Base-by-base conservation (phyloP, 176 grass and related monocot species). In the Juncus inflexus region DNA sequence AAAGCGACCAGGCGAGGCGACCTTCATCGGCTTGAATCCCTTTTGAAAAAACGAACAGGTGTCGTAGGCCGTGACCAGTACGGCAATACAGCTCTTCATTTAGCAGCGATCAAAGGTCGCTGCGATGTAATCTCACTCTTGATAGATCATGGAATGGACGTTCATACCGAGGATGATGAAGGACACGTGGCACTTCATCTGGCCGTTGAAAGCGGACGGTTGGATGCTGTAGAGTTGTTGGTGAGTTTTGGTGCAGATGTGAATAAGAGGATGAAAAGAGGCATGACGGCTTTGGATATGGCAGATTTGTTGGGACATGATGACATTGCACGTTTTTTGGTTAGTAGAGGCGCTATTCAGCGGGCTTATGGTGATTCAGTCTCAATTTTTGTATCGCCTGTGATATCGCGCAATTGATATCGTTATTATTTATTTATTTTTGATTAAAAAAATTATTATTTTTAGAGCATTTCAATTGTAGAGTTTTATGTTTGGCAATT, bases 141-240 rank as follows among this genome's bases (percentile, higher is more conserved):
- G 37, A 69, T 77, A 13, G 87, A 90, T 15, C 80, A 78, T 0
- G 91, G 87, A 19, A 86, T 89, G 76, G 87, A 91, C 63, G 4
- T 96, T 12, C 82, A 91, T 71, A 69, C 84, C 70, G 69, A 85
- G 74, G 91, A 96, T 77, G 62, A 81, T 12, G 91, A 91, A 15
- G 87, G 91, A 36, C 87, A 96, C 79, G 50, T 76, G 56, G 76
- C 91, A 53, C 87, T 91, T 57, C 91, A 91, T 71, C 81, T 96
- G 39, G 87, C 87, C 12, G 78, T 91, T n/a, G 84, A 91, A 52
- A 76, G 84, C 42, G 92, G 87, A 9, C 73, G 80, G 63, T 55
- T 74, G 19, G 82, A 86, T 6, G 89, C 82, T 7, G 84, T 91
- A 3, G 79, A 96, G 69, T 43, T 88, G 79, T 82, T 91, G 71